A percentile compares a stretch with the other conserved stretches of the same genome.
phyloP scores from a whole-genome alignment of 106 monocot species.

The Acorus gramineus region DNA sequence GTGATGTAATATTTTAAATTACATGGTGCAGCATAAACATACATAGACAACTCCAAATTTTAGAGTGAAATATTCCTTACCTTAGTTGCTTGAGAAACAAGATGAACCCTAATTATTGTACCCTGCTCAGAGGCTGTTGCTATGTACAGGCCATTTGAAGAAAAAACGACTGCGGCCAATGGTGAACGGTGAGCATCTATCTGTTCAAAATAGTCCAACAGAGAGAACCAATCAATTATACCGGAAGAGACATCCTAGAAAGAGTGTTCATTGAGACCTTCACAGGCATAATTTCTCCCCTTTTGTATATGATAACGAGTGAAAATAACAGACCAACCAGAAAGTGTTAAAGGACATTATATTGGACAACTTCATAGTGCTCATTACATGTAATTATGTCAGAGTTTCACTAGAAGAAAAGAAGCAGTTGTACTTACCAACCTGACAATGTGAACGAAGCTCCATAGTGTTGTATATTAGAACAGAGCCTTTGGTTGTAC shows the following conservation, averaged over 20 bases:
- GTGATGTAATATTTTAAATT: too few species aligned
- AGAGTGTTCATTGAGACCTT: too few species aligned
- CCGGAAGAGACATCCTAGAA: too few species aligned
- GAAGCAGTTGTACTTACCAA: conserved; percentile 8
- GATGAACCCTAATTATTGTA: conserved; percentile 84
- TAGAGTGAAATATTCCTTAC: conserved; percentile 12
- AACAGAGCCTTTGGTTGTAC: conserved; percentile 82
- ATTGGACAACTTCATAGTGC: too few species aligned
- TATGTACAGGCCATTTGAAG: conserved; percentile 70
- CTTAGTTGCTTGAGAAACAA: conserved; percentile 94
- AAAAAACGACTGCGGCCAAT: conserved; percentile 72
- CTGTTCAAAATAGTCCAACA: conserved; percentile 17
- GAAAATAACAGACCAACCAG: not conserved
- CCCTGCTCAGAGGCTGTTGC: conserved; percentile 96
- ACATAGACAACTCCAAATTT: too few species aligned
- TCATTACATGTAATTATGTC: too few species aligned
- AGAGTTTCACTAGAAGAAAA: too few species aligned
- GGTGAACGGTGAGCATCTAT: conserved; percentile 87
- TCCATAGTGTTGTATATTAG: conserved; percentile 72
- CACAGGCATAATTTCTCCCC: too few species aligned
- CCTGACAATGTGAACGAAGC: conserved; percentile 84
- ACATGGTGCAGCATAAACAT: too few species aligned
- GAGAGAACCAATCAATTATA: too few species aligned
- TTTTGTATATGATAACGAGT: too few species aligned
- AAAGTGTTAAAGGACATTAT: not conserved